These are phyloP conservation scores for Senecio squalidus DNA, from an alignment of 140 eudicot species.

Conservation along the genomic window DNA sequence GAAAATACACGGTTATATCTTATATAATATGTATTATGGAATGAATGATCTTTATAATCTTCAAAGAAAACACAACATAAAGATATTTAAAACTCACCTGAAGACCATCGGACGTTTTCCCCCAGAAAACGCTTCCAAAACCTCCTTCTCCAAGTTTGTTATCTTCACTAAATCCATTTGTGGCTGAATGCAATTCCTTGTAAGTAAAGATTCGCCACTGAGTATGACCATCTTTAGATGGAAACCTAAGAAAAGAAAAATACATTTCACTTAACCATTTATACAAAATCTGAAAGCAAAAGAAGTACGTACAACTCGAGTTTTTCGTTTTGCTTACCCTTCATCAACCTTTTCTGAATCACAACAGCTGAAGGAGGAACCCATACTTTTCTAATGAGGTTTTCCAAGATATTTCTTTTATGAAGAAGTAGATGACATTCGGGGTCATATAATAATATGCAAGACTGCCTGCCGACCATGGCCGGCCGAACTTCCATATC, in stretches of 20 bases:
- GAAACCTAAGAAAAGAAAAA: constrained; percentile 24
- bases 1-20: no score
- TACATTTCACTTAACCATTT: neutral
- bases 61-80: neutral
- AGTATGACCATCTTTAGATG: constrained; percentile 24
- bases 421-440: constrained; percentile 6
- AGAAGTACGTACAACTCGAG: neutral
- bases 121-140: constrained; percentile 94
- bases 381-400: constrained; percentile 34
- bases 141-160: constrained; percentile 97
- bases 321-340: constrained; percentile 54
- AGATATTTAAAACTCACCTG: constrained; percentile 40
- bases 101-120: constrained; percentile 83
- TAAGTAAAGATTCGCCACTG: constrained; percentile 78
- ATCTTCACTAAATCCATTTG: constrained; percentile 81
- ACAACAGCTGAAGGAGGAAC: constrained; percentile 63
- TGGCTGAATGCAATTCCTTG: constrained; percentile 80
- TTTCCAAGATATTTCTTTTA: constrained; percentile 22
- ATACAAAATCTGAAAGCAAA: no score
- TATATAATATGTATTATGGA: neutral
- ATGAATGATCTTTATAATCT: neutral
- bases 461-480: constrained; percentile 53
- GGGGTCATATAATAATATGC: constrained; percentile 17
- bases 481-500: constrained; percentile 47
- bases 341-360: constrained; percentile 52